phyloP scores from a whole-genome alignment of 495 filamentous ascomycete species.

The Tuber indicum region DNA sequence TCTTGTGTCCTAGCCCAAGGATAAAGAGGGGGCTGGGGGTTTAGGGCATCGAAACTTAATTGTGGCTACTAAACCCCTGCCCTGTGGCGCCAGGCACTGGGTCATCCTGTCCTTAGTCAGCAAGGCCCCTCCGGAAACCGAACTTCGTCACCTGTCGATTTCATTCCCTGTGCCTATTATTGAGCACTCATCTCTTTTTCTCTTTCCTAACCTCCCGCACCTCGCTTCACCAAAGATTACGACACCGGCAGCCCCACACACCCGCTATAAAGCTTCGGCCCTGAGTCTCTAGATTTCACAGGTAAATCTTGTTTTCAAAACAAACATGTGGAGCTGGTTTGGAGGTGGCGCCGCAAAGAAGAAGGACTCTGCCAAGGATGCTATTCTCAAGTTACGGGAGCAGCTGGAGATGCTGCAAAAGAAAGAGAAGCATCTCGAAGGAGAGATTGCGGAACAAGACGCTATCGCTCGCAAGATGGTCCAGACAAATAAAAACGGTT shows the following conservation, averaged over 20 bases:
- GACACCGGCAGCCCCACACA: not conserved
- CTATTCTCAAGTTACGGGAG: conserved; percentile 77
- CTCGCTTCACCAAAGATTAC: not conserved
- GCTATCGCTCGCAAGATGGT: conserved; percentile 83
- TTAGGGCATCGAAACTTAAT: not conserved
- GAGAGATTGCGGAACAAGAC: conserved; percentile 91
- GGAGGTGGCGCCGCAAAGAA: conserved; percentile 71
- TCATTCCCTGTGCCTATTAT: conserved; percentile 19
- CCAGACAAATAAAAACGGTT: conserved; percentile 57
- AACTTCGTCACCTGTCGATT: conserved; percentile 31
- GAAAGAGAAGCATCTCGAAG: conserved; percentile 82
- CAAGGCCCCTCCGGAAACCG: conserved; percentile 16
- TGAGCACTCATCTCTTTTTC: conserved; percentile 1
- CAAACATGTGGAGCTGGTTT: conserved; percentile 73
- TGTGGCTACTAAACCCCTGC: not conserved
- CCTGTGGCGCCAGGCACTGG: not conserved
- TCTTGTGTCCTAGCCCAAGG: too few relatives aligned
- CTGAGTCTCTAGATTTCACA: not conserved
- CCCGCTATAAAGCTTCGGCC: not conserved
- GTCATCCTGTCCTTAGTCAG: conserved; percentile 6
- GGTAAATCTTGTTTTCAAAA: not conserved
- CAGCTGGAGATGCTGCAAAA: conserved; percentile 98
- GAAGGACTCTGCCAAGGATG: conserved; percentile 93
- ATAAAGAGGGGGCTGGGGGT: not conserved
- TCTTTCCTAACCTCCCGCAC: conserved; percentile 10